phyloP scores from a whole-genome alignment of 192 early-diverging fungal genomes.

The Kickxella alabastrina region DNA sequence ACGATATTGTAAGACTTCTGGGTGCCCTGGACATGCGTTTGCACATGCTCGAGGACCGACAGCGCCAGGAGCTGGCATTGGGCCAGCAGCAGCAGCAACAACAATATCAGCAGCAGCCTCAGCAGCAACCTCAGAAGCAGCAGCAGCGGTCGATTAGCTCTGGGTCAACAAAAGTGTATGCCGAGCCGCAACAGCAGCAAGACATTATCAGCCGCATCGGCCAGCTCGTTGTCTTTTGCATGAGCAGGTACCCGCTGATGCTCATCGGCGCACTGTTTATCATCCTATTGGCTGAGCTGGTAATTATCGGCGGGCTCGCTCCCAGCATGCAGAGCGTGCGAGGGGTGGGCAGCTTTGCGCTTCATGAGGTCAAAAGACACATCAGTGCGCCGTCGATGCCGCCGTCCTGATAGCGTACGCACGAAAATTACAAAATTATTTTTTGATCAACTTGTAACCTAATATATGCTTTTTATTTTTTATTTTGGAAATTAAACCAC shows the following conservation, averaged over 20 bases:
- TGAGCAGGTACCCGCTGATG: conserved; percentile 39
- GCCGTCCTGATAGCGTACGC: no score
- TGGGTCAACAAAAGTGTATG: conserved; percentile 35
- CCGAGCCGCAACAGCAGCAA: conserved; percentile 5
- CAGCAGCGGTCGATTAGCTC: conserved; percentile 17
- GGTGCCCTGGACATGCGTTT: conserved; percentile 46
- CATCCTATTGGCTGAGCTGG: conserved; percentile 35
- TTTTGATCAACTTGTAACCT: no score
- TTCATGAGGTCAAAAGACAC: no score
- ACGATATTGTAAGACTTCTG: conserved; percentile 32
- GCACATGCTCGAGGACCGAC: conserved; percentile 42
- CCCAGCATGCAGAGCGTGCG: conserved; percentile 14
- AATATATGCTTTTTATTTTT: background rate
- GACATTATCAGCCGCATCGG: conserved; percentile 30
- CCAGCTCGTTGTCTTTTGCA: conserved; percentile 16
- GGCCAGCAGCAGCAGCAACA: no score
- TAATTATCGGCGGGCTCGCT: conserved; percentile 32
- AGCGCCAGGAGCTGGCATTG: conserved; percentile 21
- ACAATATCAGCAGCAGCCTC: background rate
- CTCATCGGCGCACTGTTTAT: conserved; percentile 39
- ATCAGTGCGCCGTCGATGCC: no score
- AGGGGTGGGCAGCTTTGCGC: conserved; percentile 15
- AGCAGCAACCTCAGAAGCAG: background rate
- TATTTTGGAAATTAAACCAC: background rate
- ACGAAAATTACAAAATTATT: no score